A percentile compares a stretch with the other conserved stretches of the same genome.
Conservation (phyloP, 345 rosid genomes). For the Raphanus sativus region DNA sequence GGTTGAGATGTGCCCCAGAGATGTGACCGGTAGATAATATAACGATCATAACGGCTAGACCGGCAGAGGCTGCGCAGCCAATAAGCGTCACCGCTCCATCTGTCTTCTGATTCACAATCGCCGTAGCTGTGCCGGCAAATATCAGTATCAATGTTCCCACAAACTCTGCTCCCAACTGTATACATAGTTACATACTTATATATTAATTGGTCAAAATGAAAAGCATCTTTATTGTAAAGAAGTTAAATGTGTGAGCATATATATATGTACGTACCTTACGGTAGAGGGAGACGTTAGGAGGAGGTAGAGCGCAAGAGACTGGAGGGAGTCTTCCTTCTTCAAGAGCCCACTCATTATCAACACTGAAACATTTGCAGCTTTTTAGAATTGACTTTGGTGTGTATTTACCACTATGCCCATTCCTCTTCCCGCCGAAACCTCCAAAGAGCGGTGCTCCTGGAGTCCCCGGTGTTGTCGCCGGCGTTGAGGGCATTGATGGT, state of each 20-base stretch:
- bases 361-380: constrained; percentile 63
- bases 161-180: constrained; percentile 89
- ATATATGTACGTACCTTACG: constrained; percentile 51
- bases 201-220: neutral
- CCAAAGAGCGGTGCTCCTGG: constrained; percentile 60
- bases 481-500: constrained; percentile 70
- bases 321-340: constrained; percentile 75
- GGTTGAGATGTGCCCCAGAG: constrained; percentile 93
- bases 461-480: constrained; percentile 70
- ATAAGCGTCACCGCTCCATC: constrained; percentile 70
- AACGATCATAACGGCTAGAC: constrained; percentile 78
- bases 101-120: constrained; percentile 84
- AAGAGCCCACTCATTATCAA: constrained; percentile 60
- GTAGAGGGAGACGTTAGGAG: constrained; percentile 66
- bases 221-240: neutral
- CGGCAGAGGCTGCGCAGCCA: constrained; percentile 68
- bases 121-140: constrained; percentile 73
- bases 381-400: constrained; percentile 56
- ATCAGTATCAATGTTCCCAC: constrained; percentile 76
- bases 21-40: constrained; percentile 81
- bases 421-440: constrained; percentile 44
- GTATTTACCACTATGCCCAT: constrained; percentile 37
- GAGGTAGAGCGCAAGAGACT: constrained; percentile 64
- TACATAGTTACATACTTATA: neutral
- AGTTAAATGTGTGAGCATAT: neutral